Evolutionary conservation across 306 rosid genomes (phyloP), one percentile per base, ranked within the genome.

Genomic region (Abrus pulchellus): DNA sequence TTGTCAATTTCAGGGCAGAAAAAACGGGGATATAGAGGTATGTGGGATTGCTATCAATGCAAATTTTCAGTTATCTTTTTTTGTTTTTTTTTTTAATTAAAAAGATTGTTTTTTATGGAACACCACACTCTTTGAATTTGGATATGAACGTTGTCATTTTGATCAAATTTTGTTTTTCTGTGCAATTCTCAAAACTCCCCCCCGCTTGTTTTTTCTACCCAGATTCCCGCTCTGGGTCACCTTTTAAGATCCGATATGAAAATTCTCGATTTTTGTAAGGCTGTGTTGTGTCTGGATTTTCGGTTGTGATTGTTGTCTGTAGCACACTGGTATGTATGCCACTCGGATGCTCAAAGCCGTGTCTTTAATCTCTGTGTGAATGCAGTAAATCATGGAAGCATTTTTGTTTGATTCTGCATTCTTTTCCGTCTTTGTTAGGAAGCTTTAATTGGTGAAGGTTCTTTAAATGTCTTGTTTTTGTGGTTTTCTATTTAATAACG

Each of bases 61-160:
- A 54, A 68, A 75, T 64, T 75, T 30, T 9, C 32, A 3, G 33
- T 67, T 77, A 65, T 84, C 82, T 80, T 72, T 80, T 34, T 36
- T 76, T 53, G 27, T 9, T 52, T 72, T 81, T 9, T 52, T 72
- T 81, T 20, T 33, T 68, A 2, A 2, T 8, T 27, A 7, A 7
- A 43, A 72, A 9, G 10, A 40, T 2, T 7, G 57, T 4, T 57
- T 32, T 57, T 54, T 14, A 69, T 33, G 67, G 66, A 28, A 48
- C 8, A 20, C 5, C 62, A 27, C 11, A 2, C 63, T 53, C 40
- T 70, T 68, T 67, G 72, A 75, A 57, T 83, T 85, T 77, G 78
- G 79, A 59, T 72, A 74, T 77, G 75, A 72, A 78, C 65, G 67
- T 78, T 80, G 55, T 77, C 70, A 49, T 79, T 82, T 63, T 48